A percentile compares a stretch with the other conserved stretches of the same genome.
These are phyloP conservation scores for Paecilomyces fulvus DNA, from an alignment of 2,329 filamentous ascomycete species.

Conservation along the genomic window DNA sequence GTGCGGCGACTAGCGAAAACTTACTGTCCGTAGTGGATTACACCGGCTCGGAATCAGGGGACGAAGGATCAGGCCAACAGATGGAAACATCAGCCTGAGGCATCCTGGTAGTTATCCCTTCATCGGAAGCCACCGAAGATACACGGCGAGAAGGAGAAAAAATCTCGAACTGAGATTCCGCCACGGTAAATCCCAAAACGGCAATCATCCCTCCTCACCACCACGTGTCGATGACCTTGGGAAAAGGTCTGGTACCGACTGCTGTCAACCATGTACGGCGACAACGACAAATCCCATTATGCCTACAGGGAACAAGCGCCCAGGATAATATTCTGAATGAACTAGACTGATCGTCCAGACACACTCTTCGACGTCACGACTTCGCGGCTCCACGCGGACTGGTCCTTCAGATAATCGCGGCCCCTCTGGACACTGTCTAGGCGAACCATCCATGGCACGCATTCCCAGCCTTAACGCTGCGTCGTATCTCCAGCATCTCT, in stretches of 20 bases:
- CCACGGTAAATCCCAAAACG: not conserved
- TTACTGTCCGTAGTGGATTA: not conserved
- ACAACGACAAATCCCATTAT: not conserved
- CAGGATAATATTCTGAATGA: not conserved
- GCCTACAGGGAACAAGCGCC: not conserved
- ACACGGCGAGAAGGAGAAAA: not conserved
- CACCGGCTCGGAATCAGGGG: not conserved
- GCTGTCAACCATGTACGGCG: not conserved
- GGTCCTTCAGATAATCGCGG: not conserved
- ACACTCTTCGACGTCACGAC: not conserved
- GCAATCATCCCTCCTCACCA: not conserved
- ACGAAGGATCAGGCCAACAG: not conserved
- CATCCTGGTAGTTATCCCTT: not conserved
- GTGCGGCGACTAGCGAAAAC: too few relatives aligned
- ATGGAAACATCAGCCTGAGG: not conserved
- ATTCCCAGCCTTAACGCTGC: not conserved
- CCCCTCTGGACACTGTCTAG: not conserved
- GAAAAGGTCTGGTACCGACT: not conserved
- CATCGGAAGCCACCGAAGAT: not conserved
- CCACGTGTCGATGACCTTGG: not conserved
- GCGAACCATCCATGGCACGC: not conserved
- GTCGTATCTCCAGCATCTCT: not conserved
- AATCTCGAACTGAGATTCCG: not conserved
- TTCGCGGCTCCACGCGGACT: not conserved
- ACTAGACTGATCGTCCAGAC: not conserved